These are phyloP conservation scores for Yueomyces sinensis DNA, from an alignment of 805 yeast genomes.

Conservation along the genomic window DNA sequence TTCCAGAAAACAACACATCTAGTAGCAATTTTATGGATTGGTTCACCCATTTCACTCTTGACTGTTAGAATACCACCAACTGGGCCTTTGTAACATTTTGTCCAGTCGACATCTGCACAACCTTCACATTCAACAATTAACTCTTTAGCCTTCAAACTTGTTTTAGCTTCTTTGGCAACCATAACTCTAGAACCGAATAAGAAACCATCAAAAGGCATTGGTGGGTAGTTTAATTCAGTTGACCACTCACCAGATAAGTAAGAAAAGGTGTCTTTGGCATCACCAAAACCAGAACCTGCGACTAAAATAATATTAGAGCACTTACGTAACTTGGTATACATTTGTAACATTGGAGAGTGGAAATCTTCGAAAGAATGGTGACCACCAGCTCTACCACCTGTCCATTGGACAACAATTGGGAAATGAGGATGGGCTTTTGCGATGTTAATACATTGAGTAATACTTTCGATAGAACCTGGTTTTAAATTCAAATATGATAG, in stretches of 20 bases:
- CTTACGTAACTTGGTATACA: conserved; percentile 90
- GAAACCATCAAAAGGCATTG: conserved; percentile 98
- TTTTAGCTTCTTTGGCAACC: conserved; percentile 93
- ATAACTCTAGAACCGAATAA: conserved; percentile 92
- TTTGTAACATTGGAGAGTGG: conserved; percentile 94
- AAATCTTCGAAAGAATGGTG: conserved; percentile 98
- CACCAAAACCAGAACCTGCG: conserved; percentile 98
- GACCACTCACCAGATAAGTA: conserved; percentile 98
- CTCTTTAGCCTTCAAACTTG: conserved; percentile 86
- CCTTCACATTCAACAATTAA: conserved; percentile 87
- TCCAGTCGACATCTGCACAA: conserved; percentile 84
- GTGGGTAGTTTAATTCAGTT: conserved; percentile 73
- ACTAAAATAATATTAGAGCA: conserved; percentile 77
- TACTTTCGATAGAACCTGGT: conserved; percentile 95
- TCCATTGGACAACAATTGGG: conserved; percentile 98
- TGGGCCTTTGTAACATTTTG: conserved; percentile 82
- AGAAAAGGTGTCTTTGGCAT: conserved; percentile 92
- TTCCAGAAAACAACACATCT: conserved; percentile 97
- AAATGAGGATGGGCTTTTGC: conserved; percentile 92
- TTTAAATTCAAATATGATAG: conserved; percentile 89
- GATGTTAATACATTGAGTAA: conserved; percentile 71
- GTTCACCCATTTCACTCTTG: conserved; percentile 99
- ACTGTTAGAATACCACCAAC: conserved; percentile 97
- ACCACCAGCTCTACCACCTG: conserved; percentile 99
- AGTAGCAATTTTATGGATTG: conserved; percentile 96